These are phyloP conservation scores for Gynostemma pentaphyllum DNA, from an alignment of 306 rosid genomes.

Conservation along the genomic window DNA sequence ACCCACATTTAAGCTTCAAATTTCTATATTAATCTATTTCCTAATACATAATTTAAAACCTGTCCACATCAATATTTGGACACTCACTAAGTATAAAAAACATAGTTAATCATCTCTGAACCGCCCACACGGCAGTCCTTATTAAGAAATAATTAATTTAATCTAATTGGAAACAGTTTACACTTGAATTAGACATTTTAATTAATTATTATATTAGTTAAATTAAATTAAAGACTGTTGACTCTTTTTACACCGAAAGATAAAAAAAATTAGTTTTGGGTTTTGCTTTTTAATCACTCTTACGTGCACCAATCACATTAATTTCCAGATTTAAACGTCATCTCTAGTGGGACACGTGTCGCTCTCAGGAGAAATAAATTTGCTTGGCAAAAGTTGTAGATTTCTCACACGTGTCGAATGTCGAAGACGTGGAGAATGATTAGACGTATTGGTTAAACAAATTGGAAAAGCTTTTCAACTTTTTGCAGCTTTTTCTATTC, in stretches of 20 bases:
- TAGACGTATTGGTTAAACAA: not conserved
- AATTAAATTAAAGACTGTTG: not conserved
- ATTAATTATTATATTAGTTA: not conserved
- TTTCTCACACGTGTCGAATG: not conserved
- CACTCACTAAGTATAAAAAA: not conserved
- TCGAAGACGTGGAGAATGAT: conserved; percentile 4
- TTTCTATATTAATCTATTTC: not conserved
- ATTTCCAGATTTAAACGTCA: not conserved
- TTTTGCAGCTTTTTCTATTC: not conserved
- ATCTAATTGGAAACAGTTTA: conserved; percentile 15
- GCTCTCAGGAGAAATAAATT: not conserved
- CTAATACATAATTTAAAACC: not conserved
- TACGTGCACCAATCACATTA: not conserved
- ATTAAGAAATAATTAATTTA: conserved; percentile 16
- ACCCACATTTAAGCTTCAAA: conserved; percentile 1
- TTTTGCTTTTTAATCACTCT: not conserved
- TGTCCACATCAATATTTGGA: conserved; percentile 22
- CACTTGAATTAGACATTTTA: conserved; percentile 9
- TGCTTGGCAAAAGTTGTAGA: not conserved
- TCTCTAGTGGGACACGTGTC: conserved; percentile 7
- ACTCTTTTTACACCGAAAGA: conserved; percentile 7
- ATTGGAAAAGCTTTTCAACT: not conserved
- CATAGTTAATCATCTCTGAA: not conserved
- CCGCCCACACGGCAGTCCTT: conserved; percentile 30
- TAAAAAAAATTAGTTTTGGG: not conserved